A percentile compares a stretch with the other conserved stretches of the same genome.
phyloP scores from a whole-genome alignment of 805 yeast genomes.

The Zygosaccharomyces bisporus region DNA sequence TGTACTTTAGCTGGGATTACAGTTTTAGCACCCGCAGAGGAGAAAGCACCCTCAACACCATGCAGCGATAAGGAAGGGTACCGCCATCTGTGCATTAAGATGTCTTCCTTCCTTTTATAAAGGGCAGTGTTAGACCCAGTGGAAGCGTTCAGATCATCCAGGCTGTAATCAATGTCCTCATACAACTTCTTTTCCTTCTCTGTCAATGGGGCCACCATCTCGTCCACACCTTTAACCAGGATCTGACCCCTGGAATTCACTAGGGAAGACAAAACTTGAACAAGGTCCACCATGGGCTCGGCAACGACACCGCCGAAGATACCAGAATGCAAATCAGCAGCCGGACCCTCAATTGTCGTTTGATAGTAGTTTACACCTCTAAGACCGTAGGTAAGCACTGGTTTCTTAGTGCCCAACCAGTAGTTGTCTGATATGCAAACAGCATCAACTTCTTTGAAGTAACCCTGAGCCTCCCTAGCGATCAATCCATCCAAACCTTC shows the following conservation, averaged over 20 bases:
- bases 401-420: conserved; percentile 97
- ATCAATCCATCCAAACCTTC: conserved; percentile 84
- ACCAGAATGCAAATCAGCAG: conserved; percentile 96
- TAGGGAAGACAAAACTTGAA: conserved; percentile 68
- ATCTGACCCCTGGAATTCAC: conserved; percentile 83
- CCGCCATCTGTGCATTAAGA: conserved; percentile 98
- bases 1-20: conserved; percentile 92
- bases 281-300: conserved; percentile 94
- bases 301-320: conserved; percentile 95
- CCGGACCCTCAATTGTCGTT: conserved; percentile 79
- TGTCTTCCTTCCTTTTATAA: conserved; percentile 71
- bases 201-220: conserved; percentile 93
- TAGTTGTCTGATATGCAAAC: conserved; percentile 96
- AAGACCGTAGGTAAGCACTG: conserved; percentile 94
- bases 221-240: conserved; percentile 79
- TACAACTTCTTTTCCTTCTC: conserved; percentile 73
- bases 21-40: conserved; percentile 93
- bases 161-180: conserved; percentile 79
- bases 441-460: conserved; percentile 86
- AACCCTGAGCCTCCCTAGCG: conserved; percentile 67
- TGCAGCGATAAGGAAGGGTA: conserved; percentile 93
- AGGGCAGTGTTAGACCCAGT: conserved; percentile 84
- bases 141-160: conserved; percentile 81
- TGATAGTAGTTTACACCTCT: conserved; percentile 96
- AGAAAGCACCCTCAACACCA: conserved; percentile 97